Conservation (phyloP, 2,329 filamentous ascomycete genomes). For the Phoma herbarum region DNA sequence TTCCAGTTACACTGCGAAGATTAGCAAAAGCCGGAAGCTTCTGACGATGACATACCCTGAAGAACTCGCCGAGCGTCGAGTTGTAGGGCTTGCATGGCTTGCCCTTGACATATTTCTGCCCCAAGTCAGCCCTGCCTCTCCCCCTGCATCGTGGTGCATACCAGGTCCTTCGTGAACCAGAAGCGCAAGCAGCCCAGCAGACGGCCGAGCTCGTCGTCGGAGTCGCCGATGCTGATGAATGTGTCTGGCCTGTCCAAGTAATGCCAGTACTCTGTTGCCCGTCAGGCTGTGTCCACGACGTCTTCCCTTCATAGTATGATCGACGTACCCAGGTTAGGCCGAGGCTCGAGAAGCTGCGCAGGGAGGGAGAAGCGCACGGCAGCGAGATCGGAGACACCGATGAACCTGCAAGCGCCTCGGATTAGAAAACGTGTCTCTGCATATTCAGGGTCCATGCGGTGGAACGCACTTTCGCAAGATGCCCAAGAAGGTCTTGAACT, state of each 20-base stretch:
- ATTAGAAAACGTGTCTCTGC: slow-evolving; percentile 24
- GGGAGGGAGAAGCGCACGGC: slow-evolving; percentile 95
- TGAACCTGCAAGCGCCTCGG: slow-evolving; percentile 71
- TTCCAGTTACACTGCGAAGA: slow-evolving; percentile 86
- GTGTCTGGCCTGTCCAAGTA: slow-evolving; percentile 95
- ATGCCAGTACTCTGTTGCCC: slow-evolving; percentile 86
- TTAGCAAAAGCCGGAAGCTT: slow-evolving; percentile 24
- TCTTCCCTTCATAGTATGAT: slow-evolving; percentile 1
- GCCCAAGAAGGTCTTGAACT: slow-evolving; percentile 85
- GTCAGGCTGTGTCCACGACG: slow-evolving; percentile 33
- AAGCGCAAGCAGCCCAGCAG: slow-evolving; percentile 95
- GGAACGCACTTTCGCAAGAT: slow-evolving; percentile 80
- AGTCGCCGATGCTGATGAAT: slow-evolving; percentile 84
- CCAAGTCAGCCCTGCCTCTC: slow-evolving; percentile 29
- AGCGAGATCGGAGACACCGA: slow-evolving; percentile 94
- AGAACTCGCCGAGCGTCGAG: slow-evolving; percentile 95
- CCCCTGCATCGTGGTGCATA: slow-evolving; percentile 46
- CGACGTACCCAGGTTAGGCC: slow-evolving; percentile 79
- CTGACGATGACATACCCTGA: slow-evolving; percentile 69
- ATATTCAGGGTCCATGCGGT: slow-evolving; percentile 39
- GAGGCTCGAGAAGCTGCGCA: slow-evolving; percentile 93
- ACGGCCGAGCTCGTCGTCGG: slow-evolving; percentile 87
- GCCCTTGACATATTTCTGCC: slow-evolving; percentile 92
- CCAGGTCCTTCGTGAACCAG: slow-evolving; percentile 98
- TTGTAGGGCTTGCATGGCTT: slow-evolving; percentile 99